These are phyloP conservation scores for Yamadazyma phyllophila DNA, from an alignment of 805 yeast species.

Conservation along the genomic window DNA sequence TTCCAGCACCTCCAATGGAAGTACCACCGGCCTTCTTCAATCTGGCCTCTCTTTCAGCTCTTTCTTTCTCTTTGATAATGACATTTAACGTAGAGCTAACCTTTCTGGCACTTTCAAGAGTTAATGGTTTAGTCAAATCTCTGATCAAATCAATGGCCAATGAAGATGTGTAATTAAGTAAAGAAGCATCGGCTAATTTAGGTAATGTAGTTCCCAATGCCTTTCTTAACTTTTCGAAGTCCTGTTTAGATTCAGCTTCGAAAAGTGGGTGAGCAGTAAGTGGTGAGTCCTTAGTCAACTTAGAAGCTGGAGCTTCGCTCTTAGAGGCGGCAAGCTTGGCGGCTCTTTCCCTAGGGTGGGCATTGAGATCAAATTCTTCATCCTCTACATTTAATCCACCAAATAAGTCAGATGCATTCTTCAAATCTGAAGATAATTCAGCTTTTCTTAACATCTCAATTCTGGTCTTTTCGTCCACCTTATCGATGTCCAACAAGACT, in stretches of 20 bases:
- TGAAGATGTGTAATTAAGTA: conserved; percentile 65
- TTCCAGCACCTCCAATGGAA: conserved; percentile 90
- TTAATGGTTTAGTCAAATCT: conserved; percentile 78
- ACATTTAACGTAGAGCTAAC: conserved; percentile 83
- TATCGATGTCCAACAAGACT: conserved; percentile 56
- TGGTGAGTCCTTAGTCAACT: conserved; percentile 61
- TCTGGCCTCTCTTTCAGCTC: conserved; percentile 86
- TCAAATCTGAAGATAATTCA: conserved; percentile 80
- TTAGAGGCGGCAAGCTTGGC: conserved; percentile 37
- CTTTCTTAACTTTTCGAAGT: conserved; percentile 52
- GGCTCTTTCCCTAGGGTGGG: conserved; percentile 51
- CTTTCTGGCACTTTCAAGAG: conserved; percentile 79
- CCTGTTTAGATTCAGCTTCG: conserved; percentile 76
- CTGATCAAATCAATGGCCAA: conserved; percentile 84
- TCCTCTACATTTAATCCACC: conserved; percentile 60
- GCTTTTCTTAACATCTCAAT: conserved; percentile 73
- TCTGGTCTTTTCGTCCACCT: conserved; percentile 71
- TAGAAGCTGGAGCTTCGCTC: conserved; percentile 30
- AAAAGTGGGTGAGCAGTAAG: conserved; percentile 77
- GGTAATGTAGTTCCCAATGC: conserved; percentile 22
- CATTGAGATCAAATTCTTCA: conserved; percentile 34
- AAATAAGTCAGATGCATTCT: conserved; percentile 89
- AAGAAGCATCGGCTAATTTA: conserved; percentile 51
- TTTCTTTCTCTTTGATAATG: conserved; percentile 77
- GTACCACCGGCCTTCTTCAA: conserved; percentile 80